Percentiles rank a stretch among this genome's conserved stretches.
These are phyloP conservation scores for Fusarium oxysporum DNA, from an alignment of 2,329 filamentous ascomycete genomes.

Conservation along the genomic window DNA sequence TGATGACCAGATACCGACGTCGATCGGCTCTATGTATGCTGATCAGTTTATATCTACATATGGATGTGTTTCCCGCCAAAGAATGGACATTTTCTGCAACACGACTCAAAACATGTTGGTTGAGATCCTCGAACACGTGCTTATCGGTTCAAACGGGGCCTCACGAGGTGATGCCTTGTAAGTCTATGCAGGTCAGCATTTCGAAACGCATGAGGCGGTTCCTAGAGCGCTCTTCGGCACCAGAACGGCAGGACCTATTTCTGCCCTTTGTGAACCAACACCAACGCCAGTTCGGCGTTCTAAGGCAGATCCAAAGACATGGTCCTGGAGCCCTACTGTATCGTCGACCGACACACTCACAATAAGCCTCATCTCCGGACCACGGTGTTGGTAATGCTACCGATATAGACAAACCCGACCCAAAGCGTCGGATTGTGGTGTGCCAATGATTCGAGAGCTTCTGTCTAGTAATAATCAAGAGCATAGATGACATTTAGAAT, in stretches of 20 bases:
- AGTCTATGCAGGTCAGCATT: not conserved
- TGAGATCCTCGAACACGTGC: conserved; percentile 4
- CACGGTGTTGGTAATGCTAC: not conserved
- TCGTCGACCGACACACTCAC: not conserved
- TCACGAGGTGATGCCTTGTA: not conserved
- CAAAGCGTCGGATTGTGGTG: conserved; percentile 4
- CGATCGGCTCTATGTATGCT: not conserved
- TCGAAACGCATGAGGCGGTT: not conserved
- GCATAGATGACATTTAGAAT: not conserved
- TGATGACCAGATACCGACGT: not conserved
- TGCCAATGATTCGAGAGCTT: not conserved
- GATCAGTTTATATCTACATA: conserved; percentile 8
- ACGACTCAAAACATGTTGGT: not conserved
- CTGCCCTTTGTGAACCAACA: conserved; percentile 15
- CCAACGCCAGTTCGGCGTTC: not conserved
- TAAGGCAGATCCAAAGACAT: conserved; percentile 1
- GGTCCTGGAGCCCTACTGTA: not conserved
- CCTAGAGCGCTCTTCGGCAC: conserved; percentile 10
- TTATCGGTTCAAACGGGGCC: not conserved
- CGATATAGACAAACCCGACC: not conserved
- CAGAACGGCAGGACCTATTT: conserved; percentile 9
- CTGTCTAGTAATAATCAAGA: not conserved
- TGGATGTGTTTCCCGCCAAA: not conserved
- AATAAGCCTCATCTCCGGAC: conserved; percentile 7
- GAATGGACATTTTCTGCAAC: not conserved